Percentiles rank a stretch among this genome's conserved stretches.
These are phyloP conservation scores for Gaultheria prostrata DNA, from an alignment of 148 eudicot species.

Conservation along the genomic window DNA sequence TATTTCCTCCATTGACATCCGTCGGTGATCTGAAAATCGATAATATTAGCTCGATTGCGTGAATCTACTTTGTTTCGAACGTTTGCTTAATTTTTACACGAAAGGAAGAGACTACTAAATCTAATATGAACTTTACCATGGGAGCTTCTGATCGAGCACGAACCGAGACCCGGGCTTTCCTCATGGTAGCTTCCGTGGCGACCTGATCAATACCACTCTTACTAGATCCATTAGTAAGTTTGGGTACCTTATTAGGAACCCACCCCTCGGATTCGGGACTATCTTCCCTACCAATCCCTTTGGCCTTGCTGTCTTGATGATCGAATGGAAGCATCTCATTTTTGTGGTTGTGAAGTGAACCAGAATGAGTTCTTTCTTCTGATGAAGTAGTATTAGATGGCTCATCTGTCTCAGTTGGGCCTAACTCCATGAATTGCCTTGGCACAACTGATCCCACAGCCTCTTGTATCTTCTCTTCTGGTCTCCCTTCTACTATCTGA, in stretches of 20 bases:
- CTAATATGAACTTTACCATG: constrained; percentile 12
- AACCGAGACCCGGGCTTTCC: constrained; percentile 34
- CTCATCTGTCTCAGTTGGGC: constrained; percentile 29
- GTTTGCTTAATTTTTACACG: not conserved
- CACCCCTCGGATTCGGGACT: constrained; percentile 52
- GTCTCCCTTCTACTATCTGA: constrained; percentile 26
- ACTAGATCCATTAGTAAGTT: constrained; percentile 24
- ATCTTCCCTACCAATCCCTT: constrained; percentile 40
- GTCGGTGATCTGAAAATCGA: constrained; percentile 46
- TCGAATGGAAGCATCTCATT: constrained; percentile 10
- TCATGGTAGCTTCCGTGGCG: constrained; percentile 61
- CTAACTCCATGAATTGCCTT: constrained; percentile 61
- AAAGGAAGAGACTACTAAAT: not conserved
- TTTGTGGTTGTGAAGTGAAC: constrained; percentile 29
- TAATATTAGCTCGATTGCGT: not conserved
- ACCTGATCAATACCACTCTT: constrained; percentile 35
- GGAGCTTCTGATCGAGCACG: constrained; percentile 56
- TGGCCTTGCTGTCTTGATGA: constrained; percentile 11
- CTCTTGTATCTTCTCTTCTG: constrained; percentile 32
- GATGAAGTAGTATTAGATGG: constrained; percentile 58
- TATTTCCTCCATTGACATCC: constrained; percentile 84
- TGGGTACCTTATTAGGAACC: constrained; percentile 58
- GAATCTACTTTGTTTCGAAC: not conserved
- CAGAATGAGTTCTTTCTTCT: constrained; percentile 56
- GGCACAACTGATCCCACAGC: constrained; percentile 31